These are phyloP conservation scores for Trichocladium uniseriatum DNA, from an alignment of 495 filamentous ascomycete species.

Conservation along the genomic window DNA sequence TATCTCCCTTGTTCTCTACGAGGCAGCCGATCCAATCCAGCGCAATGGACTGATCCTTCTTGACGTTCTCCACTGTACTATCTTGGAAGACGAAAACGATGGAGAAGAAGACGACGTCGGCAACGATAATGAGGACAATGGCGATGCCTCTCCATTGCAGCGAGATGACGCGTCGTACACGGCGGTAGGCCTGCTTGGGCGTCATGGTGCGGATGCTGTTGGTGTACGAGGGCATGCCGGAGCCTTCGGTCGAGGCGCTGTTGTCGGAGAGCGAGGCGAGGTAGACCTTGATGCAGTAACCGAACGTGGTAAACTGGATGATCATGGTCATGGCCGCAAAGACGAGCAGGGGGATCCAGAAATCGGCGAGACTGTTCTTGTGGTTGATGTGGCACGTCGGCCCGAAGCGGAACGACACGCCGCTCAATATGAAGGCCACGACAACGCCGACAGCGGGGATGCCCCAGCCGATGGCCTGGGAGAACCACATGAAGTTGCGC, in stretches of 20 bases:
- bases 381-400: conserved; percentile 89
- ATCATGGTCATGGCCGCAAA: conserved; percentile 70
- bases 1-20: conserved; percentile 46
- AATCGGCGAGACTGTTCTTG: conserved; percentile 63
- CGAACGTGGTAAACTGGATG: conserved; percentile 76
- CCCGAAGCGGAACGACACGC: conserved; percentile 90
- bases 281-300: conserved; percentile 92
- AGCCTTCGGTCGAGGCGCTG: conserved; percentile 57
- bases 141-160: conserved; percentile 90
- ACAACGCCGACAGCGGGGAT: conserved; percentile 65
- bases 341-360: conserved; percentile 82
- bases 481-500: conserved; percentile 78
- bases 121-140: conserved; percentile 77
- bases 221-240: conserved; percentile 67
- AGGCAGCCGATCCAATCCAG: conserved; percentile 64
- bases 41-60: conserved; percentile 44
- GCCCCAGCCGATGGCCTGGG: conserved; percentile 73
- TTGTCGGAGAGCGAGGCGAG: conserved; percentile 72
- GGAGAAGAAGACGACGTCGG: conserved; percentile 85
- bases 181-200: conserved; percentile 77
- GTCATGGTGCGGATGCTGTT: conserved; percentile 74
- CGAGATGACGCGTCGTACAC: conserved; percentile 75
- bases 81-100: conserved; percentile 84
- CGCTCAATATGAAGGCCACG: conserved; percentile 71
- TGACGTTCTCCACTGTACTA: conserved; percentile 49